phyloP scores from a whole-genome alignment of 2,329 filamentous ascomycete species.

The Aureobasidium sp. region DNA sequence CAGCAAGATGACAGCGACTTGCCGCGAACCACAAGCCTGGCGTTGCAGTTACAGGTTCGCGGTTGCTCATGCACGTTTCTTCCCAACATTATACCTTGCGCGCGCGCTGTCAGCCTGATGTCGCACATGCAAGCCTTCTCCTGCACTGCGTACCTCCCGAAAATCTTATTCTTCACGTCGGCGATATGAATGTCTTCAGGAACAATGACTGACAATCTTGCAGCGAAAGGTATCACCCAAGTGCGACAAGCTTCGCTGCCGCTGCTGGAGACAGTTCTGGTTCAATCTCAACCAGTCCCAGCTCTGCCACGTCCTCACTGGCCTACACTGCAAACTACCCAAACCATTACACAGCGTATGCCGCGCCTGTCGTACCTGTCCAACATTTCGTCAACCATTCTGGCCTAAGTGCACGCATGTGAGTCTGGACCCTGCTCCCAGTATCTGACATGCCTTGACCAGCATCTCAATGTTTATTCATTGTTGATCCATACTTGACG shows the following conservation, averaged over 20 bases:
- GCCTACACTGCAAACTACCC: slow-evolving; percentile 32
- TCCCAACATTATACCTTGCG: slow-evolving; percentile 11
- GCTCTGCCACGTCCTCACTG: slow-evolving; percentile 45
- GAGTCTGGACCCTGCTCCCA: slow-evolving; percentile 36
- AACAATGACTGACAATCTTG: slow-evolving; percentile 19
- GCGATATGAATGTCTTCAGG: slow-evolving; percentile 12
- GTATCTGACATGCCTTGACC: slow-evolving; percentile 13
- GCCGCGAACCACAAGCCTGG: slow-evolving; percentile 9
- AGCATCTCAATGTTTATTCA: slow-evolving; percentile 13
- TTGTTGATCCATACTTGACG: slow-evolving; percentile 21
- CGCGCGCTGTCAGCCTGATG: slow-evolving; percentile 18
- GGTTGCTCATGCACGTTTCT: slow-evolving; percentile 11
- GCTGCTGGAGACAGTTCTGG: slow-evolving; percentile 50
- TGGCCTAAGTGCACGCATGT: slow-evolving; percentile 33
- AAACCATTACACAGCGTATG: slow-evolving; percentile 30
- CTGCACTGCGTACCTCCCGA: slow-evolving; percentile 14
- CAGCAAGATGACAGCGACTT: slow-evolving; percentile 12
- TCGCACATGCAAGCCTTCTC: slow-evolving; percentile 18
- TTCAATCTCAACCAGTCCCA: slow-evolving; percentile 46
- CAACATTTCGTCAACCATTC: slow-evolving; percentile 35
- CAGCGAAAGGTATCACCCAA: slow-evolving; percentile 41
- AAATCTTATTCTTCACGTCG: background rate
- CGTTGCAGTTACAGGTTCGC: slow-evolving; percentile 1
- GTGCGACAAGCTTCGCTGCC: slow-evolving; percentile 42
- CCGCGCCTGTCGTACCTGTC: slow-evolving; percentile 28